Conservation (phyloP, 163 green algal genomes). For the Scenedesmus sp. region DNA sequence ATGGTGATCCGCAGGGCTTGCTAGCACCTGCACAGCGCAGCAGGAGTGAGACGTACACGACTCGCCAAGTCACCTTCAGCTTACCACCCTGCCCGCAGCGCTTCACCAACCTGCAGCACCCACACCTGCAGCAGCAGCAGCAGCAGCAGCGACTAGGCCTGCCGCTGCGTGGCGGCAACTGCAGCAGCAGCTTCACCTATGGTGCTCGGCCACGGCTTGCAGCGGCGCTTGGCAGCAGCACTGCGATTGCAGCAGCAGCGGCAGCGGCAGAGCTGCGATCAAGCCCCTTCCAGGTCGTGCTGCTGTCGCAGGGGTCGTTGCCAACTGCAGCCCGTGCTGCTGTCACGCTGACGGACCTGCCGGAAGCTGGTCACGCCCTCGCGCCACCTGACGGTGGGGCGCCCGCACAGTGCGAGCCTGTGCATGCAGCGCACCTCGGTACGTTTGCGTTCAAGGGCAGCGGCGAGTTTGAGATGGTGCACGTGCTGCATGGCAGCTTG, state of each 20-base stretch:
- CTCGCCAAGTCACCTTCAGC: not conserved
- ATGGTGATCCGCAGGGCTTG: not conserved
- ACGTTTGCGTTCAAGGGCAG: slow-evolving; percentile 48
- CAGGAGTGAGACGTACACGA: not conserved
- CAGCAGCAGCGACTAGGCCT: not conserved
- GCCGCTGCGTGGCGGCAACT: not conserved
- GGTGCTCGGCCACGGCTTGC: not conserved
- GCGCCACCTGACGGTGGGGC: not conserved
- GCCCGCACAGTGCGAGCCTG: not conserved
- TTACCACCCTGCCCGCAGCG: not conserved
- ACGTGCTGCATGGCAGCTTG: not conserved
- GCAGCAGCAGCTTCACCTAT: slow-evolving; percentile 33
- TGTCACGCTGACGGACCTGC: not conserved
- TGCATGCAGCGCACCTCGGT: slow-evolving; percentile 19
- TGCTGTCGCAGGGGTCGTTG: not conserved
- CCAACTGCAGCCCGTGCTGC: not conserved
- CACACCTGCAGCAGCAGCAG: not conserved
- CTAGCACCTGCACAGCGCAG: not conserved
- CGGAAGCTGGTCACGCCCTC: not conserved
- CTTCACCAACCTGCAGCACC: not conserved
- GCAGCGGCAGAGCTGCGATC: not conserved
- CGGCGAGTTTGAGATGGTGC: slow-evolving; percentile 37
- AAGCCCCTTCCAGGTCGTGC: not conserved
- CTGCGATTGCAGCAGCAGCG: not conserved
- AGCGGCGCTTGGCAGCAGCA: not conserved